Evolutionary conservation across 306 rosid species (phyloP).

Genomic region (Dalbergia cochinchinensis): DNA sequence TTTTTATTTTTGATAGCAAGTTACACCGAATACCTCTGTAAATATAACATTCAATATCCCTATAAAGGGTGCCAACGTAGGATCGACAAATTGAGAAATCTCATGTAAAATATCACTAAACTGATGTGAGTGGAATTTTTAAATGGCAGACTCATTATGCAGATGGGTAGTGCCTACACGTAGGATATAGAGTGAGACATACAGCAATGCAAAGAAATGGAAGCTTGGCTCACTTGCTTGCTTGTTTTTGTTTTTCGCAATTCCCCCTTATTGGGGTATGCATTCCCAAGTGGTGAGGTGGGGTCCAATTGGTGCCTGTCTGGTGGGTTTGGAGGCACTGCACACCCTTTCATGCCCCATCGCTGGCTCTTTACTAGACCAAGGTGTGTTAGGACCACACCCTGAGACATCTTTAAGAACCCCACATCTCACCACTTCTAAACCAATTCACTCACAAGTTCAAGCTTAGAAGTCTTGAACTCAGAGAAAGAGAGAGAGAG

Average conservation of each 20-base stretch:
- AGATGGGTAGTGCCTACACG: constrained; percentile 66
- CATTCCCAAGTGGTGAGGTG: constrained; percentile 65
- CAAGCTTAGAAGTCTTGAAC: constrained; percentile 15
- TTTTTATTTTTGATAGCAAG: too few relatives aligned
- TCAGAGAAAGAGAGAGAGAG: background rate
- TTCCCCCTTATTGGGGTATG: constrained; percentile 51
- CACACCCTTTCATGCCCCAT: constrained; percentile 88
- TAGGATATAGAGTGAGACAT: constrained; percentile 55
- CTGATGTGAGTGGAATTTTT: background rate
- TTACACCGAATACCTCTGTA: too few relatives aligned
- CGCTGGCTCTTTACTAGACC: constrained; percentile 67
- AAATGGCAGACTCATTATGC: constrained; percentile 61
- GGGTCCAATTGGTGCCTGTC: constrained; percentile 70
- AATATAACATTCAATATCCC: too few relatives aligned
- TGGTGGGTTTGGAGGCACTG: constrained; percentile 73
- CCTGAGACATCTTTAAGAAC: constrained; percentile 55
- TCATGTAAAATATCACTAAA: too few relatives aligned
- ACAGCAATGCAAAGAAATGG: constrained; percentile 43
- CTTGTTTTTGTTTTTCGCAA: constrained; percentile 44
- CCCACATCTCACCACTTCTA: constrained; percentile 39
- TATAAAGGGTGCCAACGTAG: too few relatives aligned
- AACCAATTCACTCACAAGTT: constrained; percentile 38
- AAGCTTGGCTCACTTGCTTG: constrained; percentile 46
- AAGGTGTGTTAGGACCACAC: constrained; percentile 56
- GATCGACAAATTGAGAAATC: too few relatives aligned